Conservation (phyloP, 192 early-diverging fungal species). For the Backusella mclennaniae region DNA sequence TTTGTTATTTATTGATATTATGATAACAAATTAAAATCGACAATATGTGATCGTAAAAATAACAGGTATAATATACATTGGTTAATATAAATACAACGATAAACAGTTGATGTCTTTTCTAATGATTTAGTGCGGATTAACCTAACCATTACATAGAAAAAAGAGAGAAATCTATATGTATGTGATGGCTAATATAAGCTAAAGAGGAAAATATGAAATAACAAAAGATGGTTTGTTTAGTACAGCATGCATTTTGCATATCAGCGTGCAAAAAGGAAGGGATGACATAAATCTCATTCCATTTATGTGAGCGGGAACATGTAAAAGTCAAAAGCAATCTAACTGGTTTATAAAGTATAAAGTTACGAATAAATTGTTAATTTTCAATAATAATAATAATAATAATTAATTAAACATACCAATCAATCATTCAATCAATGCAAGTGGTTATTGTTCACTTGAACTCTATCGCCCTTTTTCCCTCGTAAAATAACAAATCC, state of each 20-base stretch:
- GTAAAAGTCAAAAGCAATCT: not conserved
- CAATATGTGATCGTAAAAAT: not conserved
- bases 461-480: not conserved
- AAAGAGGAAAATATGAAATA: not conserved
- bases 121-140: not conserved
- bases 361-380: slow-evolving; percentile 3
- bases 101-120: not conserved
- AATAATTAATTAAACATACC: slow-evolving; percentile 3
- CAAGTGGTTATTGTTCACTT: not conserved
- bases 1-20: not conserved
- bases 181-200: not conserved
- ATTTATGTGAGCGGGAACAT: not conserved
- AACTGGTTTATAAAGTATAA: not conserved
- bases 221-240: not conserved
- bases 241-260: not conserved
- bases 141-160: not conserved
- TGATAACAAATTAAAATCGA: not conserved
- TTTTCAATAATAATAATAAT: not conserved
- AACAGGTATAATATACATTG: not conserved
- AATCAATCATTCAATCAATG: not conserved
- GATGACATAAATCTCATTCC: not conserved
- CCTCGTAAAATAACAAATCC: not conserved
- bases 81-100: not conserved
- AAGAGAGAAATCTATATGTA: not conserved
- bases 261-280: not conserved